Evolutionary conservation across 108 stramenopile genomes (phyloP), one percentile per base, ranked within the genome.

Genomic region (Asterionellopsis glacialis): DNA sequence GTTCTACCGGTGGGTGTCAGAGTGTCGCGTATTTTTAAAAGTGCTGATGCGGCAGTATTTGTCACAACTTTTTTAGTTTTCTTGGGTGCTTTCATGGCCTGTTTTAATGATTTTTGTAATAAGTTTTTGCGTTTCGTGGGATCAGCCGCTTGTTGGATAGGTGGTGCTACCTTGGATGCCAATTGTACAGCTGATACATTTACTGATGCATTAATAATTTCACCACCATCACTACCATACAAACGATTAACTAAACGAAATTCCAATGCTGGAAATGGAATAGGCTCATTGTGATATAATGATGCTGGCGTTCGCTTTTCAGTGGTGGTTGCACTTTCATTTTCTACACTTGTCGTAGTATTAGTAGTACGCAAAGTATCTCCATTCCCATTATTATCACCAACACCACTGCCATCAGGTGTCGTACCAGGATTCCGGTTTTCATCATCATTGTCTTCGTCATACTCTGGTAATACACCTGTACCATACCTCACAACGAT

Each of bases 161-260:
- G 57, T 1, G 50, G 39, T 1, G 51, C 62, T 33, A 58, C 57
- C 0, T 27, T 25, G 39, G 67, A 64, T 1, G 69, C 68, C 39
- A 72, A 64, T 16, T 22, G 48, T 28, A 59, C 64, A 4, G 79
- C 79, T 14, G 72, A 66, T 21, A 74, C 58, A 44, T 74, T 80
- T 18, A 89, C 54, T 18, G 73, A 50, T 7, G 83, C 77, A 42
- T 79, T 74, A 19, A 84, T 77, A 40, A 90, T 86, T 72, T 85
- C 88, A 18, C 80, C 80, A 1, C 73, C 75, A 0, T 23, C 9
- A 0, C 50, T 41, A 23, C 33, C 33, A 41, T 79, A 58, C 42
- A 84, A 51, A 41, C 63, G 61, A 61, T 91, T 91, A 22, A 70
- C 62, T 12, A 91, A 39, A 26, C 89, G 76, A 67, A 91, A 91